A percentile compares a stretch with the other conserved stretches of the same genome.
Evolutionary conservation across 805 yeast genomes (phyloP).

Genomic region (Ogataea methanolica): DNA sequence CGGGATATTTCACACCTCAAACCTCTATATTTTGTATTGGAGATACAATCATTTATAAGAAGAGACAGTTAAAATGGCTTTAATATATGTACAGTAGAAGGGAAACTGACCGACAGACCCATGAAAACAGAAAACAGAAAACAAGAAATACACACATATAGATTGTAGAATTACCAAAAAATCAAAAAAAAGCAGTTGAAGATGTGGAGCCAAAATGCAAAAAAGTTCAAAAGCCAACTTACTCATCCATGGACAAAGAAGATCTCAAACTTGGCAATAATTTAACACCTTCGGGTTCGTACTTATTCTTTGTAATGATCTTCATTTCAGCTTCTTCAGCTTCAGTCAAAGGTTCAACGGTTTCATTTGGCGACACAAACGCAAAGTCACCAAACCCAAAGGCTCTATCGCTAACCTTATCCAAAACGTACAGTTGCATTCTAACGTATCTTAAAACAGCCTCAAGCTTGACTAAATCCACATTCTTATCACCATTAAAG

Average conservation of each 20-base stretch:
- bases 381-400: slow-evolving; percentile 87
- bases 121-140: no score
- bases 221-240: slow-evolving; percentile 1
- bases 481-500: slow-evolving; percentile 77
- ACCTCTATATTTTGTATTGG: no score
- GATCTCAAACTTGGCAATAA: slow-evolving; percentile 60
- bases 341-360: slow-evolving; percentile 65
- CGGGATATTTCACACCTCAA: no score
- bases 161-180: no score
- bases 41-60: no score
- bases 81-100: no score
- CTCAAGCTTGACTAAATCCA: slow-evolving; percentile 80
- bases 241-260: slow-evolving; percentile 44
- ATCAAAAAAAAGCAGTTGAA: background rate
- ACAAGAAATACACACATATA: no score
- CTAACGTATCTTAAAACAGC: slow-evolving; percentile 87
- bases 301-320: slow-evolving; percentile 46
- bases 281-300: slow-evolving; percentile 43
- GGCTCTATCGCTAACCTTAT: slow-evolving; percentile 82
- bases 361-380: slow-evolving; percentile 78
- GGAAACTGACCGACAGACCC: no score
- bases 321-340: slow-evolving; percentile 57
- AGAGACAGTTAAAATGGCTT: no score
- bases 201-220: background rate
- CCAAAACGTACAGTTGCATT: slow-evolving; percentile 82